Base-by-base conservation (phyloP, 2,329 filamentous ascomycete species). In the Monilinia vaccinii-corymbosi region DNA sequence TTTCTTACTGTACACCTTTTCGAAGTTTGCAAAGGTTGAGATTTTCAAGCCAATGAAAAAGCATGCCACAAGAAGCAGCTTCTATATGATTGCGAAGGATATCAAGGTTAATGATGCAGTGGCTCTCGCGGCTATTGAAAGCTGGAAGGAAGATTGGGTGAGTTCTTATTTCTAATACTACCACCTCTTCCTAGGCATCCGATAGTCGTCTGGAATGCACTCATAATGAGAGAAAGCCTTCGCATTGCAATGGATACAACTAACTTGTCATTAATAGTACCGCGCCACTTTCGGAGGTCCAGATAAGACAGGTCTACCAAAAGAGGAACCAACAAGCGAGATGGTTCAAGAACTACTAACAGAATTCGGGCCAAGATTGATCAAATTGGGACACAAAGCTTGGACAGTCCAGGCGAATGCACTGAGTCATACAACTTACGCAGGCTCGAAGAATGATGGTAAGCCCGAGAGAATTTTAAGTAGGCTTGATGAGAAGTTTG, bases 81-180 rank as follows among this genome's bases (percentile, higher is more conserved):
- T 69, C 47, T 70, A 70, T 57, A 58, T 70, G 44, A 58, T 70
- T 45, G 68, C 68, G 9, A 67, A 64, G 47, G 47, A 67, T 53
- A 60, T 68, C 5, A 52, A 64, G 16, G 49, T 64, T 28, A 31
- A 56, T 14, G 32, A 48, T 23, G 45, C 60, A 13, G 61, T 57
- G 14, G 65, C 65, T 21, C 45, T 51, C 32, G 52, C 56, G 23
- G 60, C 60, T 4, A 38, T 68, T n/a, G n/a, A 48, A n/a, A 60
- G 50, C 18, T 68, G 65, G 67, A 67, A 64, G 55, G 45, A 63
- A 25, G 47, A 31, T 18, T 68, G 67, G 67, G 57, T 59, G 16
- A 38, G 47, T 59, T 32, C 16, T 16, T 1, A 14, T 4, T 16
- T 23, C 14, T 8, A 16, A 6, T 31, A 21, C 10, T n/a, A 9